These are phyloP conservation scores for Podila minutissima DNA, from an alignment of 192 early-diverging fungal genomes.

Conservation along the genomic window DNA sequence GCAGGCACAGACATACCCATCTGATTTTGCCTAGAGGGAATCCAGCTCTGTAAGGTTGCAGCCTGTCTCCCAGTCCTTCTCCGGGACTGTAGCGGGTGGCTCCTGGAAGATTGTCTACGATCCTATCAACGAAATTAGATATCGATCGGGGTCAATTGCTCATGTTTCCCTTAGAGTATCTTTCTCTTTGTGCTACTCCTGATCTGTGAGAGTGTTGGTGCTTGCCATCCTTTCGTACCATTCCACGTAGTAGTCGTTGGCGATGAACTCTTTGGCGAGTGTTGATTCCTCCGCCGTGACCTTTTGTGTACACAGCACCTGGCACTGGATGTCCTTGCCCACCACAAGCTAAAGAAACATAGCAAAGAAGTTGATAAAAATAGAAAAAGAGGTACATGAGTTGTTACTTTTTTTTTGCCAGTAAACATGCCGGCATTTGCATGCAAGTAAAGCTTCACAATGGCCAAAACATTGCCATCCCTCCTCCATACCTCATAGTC, in stretches of 20 bases:
- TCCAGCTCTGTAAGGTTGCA: conserved; percentile 63
- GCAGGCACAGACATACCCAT: conserved; percentile 11
- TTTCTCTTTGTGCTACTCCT: background rate
- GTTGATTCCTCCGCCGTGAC: conserved; percentile 54
- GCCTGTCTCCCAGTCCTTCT: conserved; percentile 42
- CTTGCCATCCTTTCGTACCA: conserved; percentile 44
- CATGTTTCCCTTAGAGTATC: background rate
- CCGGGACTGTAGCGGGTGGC: conserved; percentile 59
- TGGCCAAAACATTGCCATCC: background rate
- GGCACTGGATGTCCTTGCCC: conserved; percentile 57
- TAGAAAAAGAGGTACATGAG: background rate
- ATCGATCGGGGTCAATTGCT: background rate
- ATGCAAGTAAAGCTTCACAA: background rate
- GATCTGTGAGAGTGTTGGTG: too few species aligned
- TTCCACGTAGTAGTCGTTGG: conserved; percentile 71
- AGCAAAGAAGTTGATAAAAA: background rate
- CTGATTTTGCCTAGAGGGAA: conserved; percentile 67
- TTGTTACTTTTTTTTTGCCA: background rate
- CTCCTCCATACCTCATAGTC: conserved; percentile 55
- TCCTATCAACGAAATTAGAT: conserved; percentile 34
- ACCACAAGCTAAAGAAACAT: conserved; percentile 46
- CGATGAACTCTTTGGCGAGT: conserved; percentile 59
- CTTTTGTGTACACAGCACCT: conserved; percentile 62
- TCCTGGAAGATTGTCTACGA: conserved; percentile 74
- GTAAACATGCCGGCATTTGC: background rate